Percentiles rank a stretch among this genome's conserved stretches.
Evolutionary conservation across 805 yeast species (phyloP).

Genomic region (Starmera caribaea): DNA sequence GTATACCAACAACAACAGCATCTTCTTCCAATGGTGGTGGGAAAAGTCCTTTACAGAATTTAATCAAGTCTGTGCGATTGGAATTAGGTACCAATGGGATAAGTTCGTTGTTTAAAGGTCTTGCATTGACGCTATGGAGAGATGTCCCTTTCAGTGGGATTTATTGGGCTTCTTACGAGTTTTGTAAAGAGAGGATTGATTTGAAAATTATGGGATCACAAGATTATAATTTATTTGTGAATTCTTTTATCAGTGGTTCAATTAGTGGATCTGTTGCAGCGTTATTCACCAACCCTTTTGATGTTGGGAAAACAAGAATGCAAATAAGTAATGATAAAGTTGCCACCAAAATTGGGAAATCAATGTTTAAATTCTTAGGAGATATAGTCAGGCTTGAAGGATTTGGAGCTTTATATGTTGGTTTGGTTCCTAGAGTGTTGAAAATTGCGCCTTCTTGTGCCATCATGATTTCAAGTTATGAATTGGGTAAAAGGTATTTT

Average conservation of each 20-base stretch:
- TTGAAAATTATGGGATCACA: neutral
- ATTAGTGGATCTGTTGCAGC: conserved; percentile 83
- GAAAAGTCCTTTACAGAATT: conserved; percentile 28
- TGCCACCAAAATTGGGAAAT: conserved; percentile 21
- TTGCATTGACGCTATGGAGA: conserved; percentile 86
- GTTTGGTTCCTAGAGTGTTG: conserved; percentile 74
- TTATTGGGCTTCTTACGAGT: conserved; percentile 87
- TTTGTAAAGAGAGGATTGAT: conserved; percentile 19
- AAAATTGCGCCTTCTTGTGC: conserved; percentile 98
- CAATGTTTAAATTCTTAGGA: conserved; percentile 62
- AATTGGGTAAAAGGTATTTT: conserved; percentile 65
- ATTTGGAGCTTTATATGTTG: conserved; percentile 72
- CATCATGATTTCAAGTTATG: conserved; percentile 94
- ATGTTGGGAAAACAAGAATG: conserved; percentile 90
- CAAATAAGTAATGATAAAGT: conserved; percentile 42
- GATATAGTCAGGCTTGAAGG: conserved; percentile 71
- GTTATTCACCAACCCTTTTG: conserved; percentile 84
- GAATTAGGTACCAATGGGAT: conserved; percentile 51
- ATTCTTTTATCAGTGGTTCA: conserved; percentile 75
- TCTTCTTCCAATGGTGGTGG: conserved; percentile 8
- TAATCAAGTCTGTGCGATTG: conserved; percentile 41
- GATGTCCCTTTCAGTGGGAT: conserved; percentile 96
- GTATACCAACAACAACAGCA: conserved; percentile 52
- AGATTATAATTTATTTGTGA: conserved; percentile 37
- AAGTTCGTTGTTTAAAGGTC: conserved; percentile 67